phyloP scores from a whole-genome alignment of 306 rosid genomes.

The Prunus mongolica region DNA sequence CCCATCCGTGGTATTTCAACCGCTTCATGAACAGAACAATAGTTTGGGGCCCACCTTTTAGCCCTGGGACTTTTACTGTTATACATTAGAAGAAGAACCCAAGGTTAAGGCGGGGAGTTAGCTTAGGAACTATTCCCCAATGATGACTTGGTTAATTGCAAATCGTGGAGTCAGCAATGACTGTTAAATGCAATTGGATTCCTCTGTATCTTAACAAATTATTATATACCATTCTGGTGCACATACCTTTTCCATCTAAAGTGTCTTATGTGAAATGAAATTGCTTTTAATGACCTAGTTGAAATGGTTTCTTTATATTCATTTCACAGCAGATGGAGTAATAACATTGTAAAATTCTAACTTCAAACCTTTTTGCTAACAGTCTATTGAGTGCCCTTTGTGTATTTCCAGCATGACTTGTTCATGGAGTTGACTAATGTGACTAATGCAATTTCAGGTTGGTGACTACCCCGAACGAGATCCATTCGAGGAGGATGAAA shows the following conservation, averaged over 20 bases:
- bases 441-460: slow-evolving; percentile 45
- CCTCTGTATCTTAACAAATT: background rate
- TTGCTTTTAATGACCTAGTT: background rate
- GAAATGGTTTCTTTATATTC: background rate
- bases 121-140: too few relatives aligned
- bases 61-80: background rate
- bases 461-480: slow-evolving; percentile 90
- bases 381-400: background rate
- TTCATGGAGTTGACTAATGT: background rate
- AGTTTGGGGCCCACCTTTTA: background rate
- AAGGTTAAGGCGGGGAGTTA: too few relatives aligned
- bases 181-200: too few relatives aligned
- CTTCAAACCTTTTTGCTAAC: too few relatives aligned
- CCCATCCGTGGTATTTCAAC: background rate
- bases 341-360: too few relatives aligned
- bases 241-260: background rate
- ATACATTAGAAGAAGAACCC: too few relatives aligned
- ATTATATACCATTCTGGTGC: background rate
- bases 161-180: too few relatives aligned
- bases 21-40: background rate
- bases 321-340: too few relatives aligned
- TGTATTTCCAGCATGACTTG: background rate
- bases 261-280: background rate
- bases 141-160: too few relatives aligned
- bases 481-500: slow-evolving; percentile 83